phyloP scores from a whole-genome alignment of 768 basidiomycete species.

The Rubroboletus satanas region DNA sequence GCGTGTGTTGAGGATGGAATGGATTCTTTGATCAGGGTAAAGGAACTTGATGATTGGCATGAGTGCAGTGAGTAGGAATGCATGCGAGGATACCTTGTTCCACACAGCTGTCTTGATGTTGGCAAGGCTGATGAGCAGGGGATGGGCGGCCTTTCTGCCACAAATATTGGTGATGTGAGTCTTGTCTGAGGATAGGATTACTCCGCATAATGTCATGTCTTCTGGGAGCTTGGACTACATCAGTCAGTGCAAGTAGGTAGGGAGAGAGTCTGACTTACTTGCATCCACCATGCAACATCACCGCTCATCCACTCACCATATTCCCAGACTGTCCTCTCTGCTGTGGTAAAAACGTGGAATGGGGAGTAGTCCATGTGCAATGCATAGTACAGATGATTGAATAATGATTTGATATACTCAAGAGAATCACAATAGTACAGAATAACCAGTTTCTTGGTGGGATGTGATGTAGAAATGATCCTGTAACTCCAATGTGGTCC shows the following conservation, averaged over 20 bases:
- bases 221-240: neutral
- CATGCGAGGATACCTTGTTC: neutral
- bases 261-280: no score
- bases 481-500: neutral
- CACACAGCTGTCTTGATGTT: conserved; percentile 5
- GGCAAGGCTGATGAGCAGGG: conserved; percentile 9
- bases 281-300: neutral
- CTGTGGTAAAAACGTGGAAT: neutral
- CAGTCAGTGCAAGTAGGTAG: no score
- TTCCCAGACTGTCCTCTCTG: neutral
- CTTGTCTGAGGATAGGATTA: conserved; percentile 9
- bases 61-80: neutral
- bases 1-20: neutral
- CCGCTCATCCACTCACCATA: neutral
- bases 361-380: neutral
- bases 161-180: conserved; percentile 12
- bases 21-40: neutral
- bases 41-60: neutral
- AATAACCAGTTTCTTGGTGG: neutral
- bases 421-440: neutral
- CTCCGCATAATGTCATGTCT: neutral
- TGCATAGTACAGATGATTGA: neutral
- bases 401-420: neutral
- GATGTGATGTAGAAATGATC: neutral
- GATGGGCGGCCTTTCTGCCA: conserved; percentile 11